A percentile compares a stretch with the other conserved stretches of the same genome.
Conservation (phyloP, 371 early-diverging fungal species). For the Apophysomyces elegans region DNA sequence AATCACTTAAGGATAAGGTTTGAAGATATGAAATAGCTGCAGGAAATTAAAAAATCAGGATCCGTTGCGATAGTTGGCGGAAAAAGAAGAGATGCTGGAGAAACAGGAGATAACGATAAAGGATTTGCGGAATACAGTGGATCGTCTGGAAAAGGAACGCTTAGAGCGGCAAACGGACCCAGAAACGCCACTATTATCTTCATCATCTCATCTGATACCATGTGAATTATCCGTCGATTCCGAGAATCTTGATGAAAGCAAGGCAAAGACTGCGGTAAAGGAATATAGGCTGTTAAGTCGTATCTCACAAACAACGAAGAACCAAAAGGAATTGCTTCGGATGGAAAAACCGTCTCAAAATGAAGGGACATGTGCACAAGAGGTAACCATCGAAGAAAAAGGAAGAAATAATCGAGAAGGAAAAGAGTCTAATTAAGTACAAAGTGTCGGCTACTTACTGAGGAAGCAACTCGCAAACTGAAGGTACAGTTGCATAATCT, state of each 20-base stretch:
- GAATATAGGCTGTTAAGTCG: not conserved
- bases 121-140: slow-evolving; percentile 25
- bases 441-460: not conserved
- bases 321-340: not conserved
- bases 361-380: not conserved
- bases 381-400: not conserved
- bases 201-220: slow-evolving; percentile 25
- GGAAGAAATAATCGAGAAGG: not conserved
- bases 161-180: slow-evolving; percentile 10
- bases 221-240: slow-evolving; percentile 26
- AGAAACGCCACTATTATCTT: slow-evolving; percentile 23
- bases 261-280: slow-evolving; percentile 6
- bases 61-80: slow-evolving; percentile 20
- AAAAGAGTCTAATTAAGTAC: not conserved
- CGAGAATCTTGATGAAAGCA: slow-evolving; percentile 12
- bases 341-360: not conserved
- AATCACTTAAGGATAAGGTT: slow-evolving; percentile 36
- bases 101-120: slow-evolving; percentile 34
- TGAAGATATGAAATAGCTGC: not conserved
- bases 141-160: slow-evolving; percentile 12
- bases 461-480: not conserved
- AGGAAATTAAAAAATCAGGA: not conserved
- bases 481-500: not conserved
- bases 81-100: slow-evolving; percentile 22
- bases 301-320: not conserved